These are phyloP conservation scores for Rhodotorula sp. DNA, from an alignment of 1,284 basidiomycete genomes.

Conservation along the genomic window DNA sequence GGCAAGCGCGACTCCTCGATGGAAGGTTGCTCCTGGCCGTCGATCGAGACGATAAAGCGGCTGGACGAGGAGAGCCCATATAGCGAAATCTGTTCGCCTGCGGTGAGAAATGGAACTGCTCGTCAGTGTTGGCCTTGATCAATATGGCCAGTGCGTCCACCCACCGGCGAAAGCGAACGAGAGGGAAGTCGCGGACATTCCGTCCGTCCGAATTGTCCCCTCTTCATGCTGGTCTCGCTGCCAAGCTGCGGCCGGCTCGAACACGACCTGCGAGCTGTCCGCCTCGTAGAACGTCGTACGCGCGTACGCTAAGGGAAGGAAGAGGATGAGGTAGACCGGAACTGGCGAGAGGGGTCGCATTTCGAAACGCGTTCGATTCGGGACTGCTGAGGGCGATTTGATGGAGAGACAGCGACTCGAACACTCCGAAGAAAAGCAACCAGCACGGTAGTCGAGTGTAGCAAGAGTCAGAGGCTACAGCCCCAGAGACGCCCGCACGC, in stretches of 20 bases:
- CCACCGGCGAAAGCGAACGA: conserved; percentile 21
- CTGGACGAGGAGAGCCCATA: conserved; percentile 1
- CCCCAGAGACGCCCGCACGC: no score
- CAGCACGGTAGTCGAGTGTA: no score
- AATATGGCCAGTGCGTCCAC: not conserved
- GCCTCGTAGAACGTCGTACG: not conserved
- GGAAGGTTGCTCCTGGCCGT: not conserved
- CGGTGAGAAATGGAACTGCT: no score
- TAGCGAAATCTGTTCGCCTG: conserved; percentile 26
- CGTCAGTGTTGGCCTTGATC: not conserved
- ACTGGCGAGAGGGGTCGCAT: not conserved
- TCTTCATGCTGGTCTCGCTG: not conserved
- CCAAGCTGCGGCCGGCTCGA: not conserved
- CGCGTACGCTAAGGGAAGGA: not conserved
- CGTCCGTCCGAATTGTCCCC: not conserved
- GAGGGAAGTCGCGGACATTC: not conserved
- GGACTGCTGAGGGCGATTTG: not conserved
- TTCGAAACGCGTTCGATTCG: not conserved
- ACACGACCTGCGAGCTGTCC: not conserved
- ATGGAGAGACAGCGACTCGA: not conserved
- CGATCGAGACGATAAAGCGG: conserved; percentile 6
- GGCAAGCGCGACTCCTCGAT: not conserved
- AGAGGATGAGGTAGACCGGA: not conserved
- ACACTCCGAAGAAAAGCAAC: no score
- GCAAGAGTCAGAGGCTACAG: no score